Percentiles rank a stretch among this genome's conserved stretches.
Evolutionary conservation across 2,329 filamentous ascomycete species (phyloP).

Genomic region (Akanthomyces uredinophilus): DNA sequence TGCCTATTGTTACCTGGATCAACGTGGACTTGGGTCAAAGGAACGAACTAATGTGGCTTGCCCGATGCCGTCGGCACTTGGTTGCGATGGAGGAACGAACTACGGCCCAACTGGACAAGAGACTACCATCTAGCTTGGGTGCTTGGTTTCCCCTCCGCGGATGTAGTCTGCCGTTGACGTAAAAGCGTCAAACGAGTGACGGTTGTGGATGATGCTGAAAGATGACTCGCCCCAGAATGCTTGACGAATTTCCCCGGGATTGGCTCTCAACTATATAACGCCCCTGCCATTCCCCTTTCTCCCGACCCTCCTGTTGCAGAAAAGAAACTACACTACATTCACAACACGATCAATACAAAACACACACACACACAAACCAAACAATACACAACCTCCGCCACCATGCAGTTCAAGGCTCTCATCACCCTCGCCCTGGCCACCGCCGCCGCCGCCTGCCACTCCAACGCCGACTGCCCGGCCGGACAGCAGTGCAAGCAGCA

Average conservation of each 20-base stretch:
- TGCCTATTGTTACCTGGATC: not conserved
- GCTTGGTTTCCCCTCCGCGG: not conserved
- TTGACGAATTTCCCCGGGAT: too few species aligned
- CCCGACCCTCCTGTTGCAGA: not conserved
- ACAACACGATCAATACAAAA: not conserved
- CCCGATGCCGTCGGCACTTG: not conserved
- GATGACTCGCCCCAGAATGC: too few species aligned
- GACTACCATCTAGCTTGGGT: too few species aligned
- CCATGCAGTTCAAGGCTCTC: constrained; percentile 9
- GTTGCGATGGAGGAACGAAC: not conserved
- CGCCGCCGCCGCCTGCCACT: constrained; percentile 9
- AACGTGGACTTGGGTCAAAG: not conserved
- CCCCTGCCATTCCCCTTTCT: not conserved
- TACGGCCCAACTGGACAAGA: not conserved
- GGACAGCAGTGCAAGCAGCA: constrained; percentile 16
- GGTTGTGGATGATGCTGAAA: not conserved
- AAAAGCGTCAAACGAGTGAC: not conserved
- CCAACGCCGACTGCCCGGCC: constrained; percentile 10
- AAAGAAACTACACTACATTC: not conserved
- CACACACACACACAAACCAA: too few species aligned
- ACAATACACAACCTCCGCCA: not conserved
- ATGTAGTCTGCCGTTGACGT: not conserved
- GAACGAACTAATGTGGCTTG: not conserved
- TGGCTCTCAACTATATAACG: not conserved
- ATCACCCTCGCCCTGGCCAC: constrained; percentile 7